These are phyloP conservation scores for Aspergillus sp. DNA, from an alignment of 2,329 filamentous ascomycete species.

Conservation along the genomic window DNA sequence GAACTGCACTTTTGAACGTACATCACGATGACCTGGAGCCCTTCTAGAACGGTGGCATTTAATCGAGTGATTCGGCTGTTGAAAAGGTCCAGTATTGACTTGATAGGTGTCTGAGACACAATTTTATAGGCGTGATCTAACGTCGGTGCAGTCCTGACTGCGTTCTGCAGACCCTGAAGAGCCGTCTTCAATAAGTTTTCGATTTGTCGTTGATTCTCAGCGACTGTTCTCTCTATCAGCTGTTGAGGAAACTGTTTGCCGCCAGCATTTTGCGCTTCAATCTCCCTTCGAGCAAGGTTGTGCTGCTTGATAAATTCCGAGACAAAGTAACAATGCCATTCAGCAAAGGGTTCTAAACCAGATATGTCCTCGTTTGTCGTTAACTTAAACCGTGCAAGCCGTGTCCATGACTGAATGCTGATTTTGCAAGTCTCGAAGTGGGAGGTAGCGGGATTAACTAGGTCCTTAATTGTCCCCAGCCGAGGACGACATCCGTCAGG, in stretches of 20 bases:
- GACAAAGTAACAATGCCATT: slow-evolving; percentile 57
- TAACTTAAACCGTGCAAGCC: slow-evolving; percentile 57
- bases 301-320: slow-evolving; percentile 56
- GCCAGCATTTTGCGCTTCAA: slow-evolving; percentile 52
- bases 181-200: slow-evolving; percentile 55
- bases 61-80: slow-evolving; percentile 48
- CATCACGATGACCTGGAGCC: slow-evolving; percentile 48
- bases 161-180: slow-evolving; percentile 51
- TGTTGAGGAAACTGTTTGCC: slow-evolving; percentile 44
- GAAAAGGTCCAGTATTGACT: slow-evolving; percentile 52
- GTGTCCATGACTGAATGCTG: slow-evolving; percentile 59
- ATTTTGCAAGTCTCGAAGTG: slow-evolving; percentile 61
- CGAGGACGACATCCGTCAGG: slow-evolving; percentile 55
- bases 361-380: slow-evolving; percentile 50
- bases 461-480: slow-evolving; percentile 50
- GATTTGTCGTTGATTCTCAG: slow-evolving; percentile 58
- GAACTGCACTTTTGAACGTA: slow-evolving; percentile 37
- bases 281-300: slow-evolving; percentile 56
- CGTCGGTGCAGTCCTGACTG: slow-evolving; percentile 44
- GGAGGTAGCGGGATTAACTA: slow-evolving; percentile 58
- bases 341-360: slow-evolving; percentile 49
- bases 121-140: slow-evolving; percentile 44
- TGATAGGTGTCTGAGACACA: slow-evolving; percentile 45
- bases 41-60: slow-evolving; percentile 49
- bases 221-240: slow-evolving; percentile 53